Conservation (phyloP, 2,329 filamentous ascomycete genomes). For the Diaporthe citri region DNA sequence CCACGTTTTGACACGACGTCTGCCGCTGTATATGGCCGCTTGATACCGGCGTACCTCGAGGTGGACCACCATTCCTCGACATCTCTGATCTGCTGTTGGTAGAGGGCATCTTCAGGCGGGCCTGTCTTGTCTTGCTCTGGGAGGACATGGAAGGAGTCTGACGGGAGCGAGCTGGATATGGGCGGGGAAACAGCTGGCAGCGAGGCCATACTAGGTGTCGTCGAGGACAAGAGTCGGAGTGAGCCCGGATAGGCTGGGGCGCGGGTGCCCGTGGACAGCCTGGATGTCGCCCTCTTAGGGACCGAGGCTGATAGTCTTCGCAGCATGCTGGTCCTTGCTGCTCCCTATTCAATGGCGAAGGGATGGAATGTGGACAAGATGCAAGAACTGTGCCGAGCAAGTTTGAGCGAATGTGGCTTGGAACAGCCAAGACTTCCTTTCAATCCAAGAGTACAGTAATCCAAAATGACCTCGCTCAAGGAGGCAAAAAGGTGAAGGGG, state of each 20-base stretch:
- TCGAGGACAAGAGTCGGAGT: constrained; percentile 53
- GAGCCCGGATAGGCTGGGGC: background rate
- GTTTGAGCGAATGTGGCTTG: background rate
- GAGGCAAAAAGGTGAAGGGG: constrained; percentile 27
- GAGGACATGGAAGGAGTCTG: constrained; percentile 89
- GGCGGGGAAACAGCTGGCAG: constrained; percentile 69
- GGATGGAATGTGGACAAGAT: background rate
- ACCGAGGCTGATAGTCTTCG: constrained; percentile 36
- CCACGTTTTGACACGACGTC: constrained; percentile 96
- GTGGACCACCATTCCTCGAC: constrained; percentile 93
- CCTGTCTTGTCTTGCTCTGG: constrained; percentile 83
- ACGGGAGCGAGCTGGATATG: constrained; percentile 70
- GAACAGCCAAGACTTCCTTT: background rate
- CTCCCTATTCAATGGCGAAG: background rate
- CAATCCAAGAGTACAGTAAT: background rate
- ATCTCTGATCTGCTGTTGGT: constrained; percentile 84
- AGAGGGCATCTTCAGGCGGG: constrained; percentile 85
- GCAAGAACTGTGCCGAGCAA: background rate
- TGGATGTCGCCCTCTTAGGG: constrained; percentile 2
- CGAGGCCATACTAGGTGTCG: constrained; percentile 64
- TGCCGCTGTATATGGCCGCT: constrained; percentile 88
- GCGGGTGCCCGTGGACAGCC: background rate
- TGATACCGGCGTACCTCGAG: constrained; percentile 88
- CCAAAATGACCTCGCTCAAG: background rate
- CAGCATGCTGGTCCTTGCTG: constrained; percentile 34